phyloP scores from a whole-genome alignment of 1,284 basidiomycete genomes.

The Irpex rosettiformis region DNA sequence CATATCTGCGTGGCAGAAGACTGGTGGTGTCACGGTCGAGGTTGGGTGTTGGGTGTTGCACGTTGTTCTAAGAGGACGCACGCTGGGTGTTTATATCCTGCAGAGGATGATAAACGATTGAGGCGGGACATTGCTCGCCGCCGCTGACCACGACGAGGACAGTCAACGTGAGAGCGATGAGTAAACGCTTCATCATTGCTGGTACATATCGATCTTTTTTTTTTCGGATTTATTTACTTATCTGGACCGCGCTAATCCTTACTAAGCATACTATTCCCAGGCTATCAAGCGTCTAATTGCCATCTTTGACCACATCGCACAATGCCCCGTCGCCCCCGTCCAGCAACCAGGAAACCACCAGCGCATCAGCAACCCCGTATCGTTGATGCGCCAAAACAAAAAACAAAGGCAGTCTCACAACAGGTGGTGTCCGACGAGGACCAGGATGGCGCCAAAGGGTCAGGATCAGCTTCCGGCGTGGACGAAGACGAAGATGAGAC shows the following conservation, averaged over 20 bases:
- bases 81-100: neutral
- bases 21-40: neutral
- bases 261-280: neutral
- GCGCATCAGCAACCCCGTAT: neutral
- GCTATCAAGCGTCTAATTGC: neutral
- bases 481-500: conserved; percentile 20
- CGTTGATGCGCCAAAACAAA: neutral
- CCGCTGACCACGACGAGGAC: neutral
- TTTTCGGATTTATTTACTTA: neutral
- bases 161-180: neutral
- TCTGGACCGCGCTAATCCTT: neutral
- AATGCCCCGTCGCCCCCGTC: conserved; percentile 31
- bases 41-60: neutral
- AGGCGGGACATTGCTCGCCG: neutral
- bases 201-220: too few relatives aligned
- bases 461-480: conserved; percentile 3
- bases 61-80: neutral
- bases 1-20: neutral
- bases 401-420: neutral
- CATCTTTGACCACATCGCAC: neutral
- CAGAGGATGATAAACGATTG: neutral
- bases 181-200: too few relatives aligned
- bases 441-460: conserved; percentile 5
- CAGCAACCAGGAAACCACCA: conserved; percentile 22
- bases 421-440: neutral